phyloP scores from a whole-genome alignment of 2,329 filamentous ascomycete species.

The Geosmithia flava region DNA sequence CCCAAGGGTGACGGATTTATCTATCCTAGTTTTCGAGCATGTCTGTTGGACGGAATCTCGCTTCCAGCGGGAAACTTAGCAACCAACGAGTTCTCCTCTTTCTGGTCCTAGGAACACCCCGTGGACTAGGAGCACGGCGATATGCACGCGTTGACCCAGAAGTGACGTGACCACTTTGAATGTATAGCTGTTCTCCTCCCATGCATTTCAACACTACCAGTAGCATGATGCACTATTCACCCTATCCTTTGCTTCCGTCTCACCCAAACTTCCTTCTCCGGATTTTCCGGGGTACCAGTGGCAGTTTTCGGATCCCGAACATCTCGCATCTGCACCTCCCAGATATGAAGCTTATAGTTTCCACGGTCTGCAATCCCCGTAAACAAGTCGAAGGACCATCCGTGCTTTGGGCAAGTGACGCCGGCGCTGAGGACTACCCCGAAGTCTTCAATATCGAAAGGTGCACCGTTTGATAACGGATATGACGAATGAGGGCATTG shows the following conservation, averaged over 20 bases:
- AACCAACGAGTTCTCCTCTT: no score
- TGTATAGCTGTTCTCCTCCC: no score
- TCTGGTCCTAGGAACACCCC: no score
- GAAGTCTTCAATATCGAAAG: slow-evolving; percentile 65
- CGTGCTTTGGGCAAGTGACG: slow-evolving; percentile 55
- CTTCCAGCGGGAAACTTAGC: no score
- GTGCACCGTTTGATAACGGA: slow-evolving; percentile 47
- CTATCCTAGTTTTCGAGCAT: no score
- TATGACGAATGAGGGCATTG: slow-evolving; percentile 57
- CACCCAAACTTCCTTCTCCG: slow-evolving; percentile 2
- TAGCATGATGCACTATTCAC: not conserved
- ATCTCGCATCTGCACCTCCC: slow-evolving; percentile 47
- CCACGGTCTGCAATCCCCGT: slow-evolving; percentile 50
- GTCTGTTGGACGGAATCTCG: no score
- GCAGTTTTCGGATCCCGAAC: not conserved
- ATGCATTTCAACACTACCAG: no score
- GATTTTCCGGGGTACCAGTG: not conserved
- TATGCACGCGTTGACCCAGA: no score
- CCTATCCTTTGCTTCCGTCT: not conserved
- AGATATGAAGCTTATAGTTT: slow-evolving; percentile 47
- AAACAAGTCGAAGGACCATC: slow-evolving; percentile 59
- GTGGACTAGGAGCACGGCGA: no score
- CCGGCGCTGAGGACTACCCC: slow-evolving; percentile 50
- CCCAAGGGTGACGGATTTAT: no score
- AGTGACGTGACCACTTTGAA: no score